These are phyloP conservation scores for Poa pratensis DNA, from an alignment of 176 grass and related monocot genomes.

Conservation along the genomic window DNA sequence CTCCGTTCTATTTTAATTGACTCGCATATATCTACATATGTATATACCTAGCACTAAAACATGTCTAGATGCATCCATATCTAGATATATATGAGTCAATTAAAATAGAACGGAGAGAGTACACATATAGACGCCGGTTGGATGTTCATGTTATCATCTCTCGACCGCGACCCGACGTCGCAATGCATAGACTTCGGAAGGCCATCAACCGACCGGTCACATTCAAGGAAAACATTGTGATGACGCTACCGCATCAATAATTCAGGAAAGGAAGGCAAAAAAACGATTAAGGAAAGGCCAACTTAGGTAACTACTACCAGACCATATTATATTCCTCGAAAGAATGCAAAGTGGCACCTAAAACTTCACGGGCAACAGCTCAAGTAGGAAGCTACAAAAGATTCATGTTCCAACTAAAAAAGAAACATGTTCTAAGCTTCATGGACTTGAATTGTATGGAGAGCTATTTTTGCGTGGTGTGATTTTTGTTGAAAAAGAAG, in stretches of 20 bases:
- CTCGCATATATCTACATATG: no score
- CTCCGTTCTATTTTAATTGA: no score
- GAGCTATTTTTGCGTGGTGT: neutral
- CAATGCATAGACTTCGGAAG: neutral
- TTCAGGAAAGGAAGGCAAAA: neutral
- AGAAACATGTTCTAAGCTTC: no score
- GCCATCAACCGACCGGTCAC: neutral
- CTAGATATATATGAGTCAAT: no score
- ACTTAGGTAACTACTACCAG: neutral
- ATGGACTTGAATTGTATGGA: no score
- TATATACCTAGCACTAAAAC: no score
- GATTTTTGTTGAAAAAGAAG: neutral
- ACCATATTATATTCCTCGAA: neutral
- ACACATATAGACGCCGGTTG: neutral
- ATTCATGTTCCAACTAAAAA: no score
- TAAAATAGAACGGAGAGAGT: no score
- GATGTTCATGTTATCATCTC: neutral
- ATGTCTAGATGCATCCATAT: no score
- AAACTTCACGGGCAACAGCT: neutral
- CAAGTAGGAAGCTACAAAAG: no score
- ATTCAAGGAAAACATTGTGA: neutral
- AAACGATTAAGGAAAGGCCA: neutral
- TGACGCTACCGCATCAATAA: neutral
- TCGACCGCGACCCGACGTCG: neutral
- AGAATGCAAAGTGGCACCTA: no score